phyloP scores from a whole-genome alignment of 257 asterid species.

The Anisodus tanguticus region DNA sequence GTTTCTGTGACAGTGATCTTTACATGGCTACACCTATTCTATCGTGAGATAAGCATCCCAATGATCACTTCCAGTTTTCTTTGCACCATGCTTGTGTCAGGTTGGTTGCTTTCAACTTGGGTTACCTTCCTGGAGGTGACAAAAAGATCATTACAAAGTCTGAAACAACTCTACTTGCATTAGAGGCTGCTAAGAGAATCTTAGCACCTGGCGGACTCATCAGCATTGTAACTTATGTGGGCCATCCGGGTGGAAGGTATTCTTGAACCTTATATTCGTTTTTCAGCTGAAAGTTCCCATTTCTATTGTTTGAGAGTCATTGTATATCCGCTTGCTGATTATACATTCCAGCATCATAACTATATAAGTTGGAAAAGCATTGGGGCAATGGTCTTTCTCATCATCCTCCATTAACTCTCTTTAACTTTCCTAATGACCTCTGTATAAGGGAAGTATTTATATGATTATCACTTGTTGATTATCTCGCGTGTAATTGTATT shows the following conservation, averaged over 20 bases:
- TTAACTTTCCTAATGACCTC: neutral
- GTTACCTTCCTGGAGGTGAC: constrained; percentile 93
- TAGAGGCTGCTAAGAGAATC: constrained; percentile 72
- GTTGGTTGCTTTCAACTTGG: constrained; percentile 94
- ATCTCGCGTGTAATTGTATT: neutral
- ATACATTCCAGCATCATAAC: neutral
- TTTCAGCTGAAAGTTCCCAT: constrained; percentile 1
- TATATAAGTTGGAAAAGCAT: neutral
- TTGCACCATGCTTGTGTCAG: constrained; percentile 39
- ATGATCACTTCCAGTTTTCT: neutral
- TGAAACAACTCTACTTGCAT: constrained; percentile 72
- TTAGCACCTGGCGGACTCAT: constrained; percentile 81
- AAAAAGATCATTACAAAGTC: constrained; percentile 67
- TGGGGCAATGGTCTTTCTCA: neutral
- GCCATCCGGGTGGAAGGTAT: constrained; percentile 88
- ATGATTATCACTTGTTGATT: neutral
- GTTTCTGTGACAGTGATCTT: constrained; percentile 20
- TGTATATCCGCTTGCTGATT: too few species aligned
- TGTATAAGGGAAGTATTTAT: neutral
- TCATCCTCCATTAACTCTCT: neutral
- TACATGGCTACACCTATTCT: neutral
- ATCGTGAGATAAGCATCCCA: neutral
- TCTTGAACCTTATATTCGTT: neutral
- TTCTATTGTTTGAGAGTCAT: constrained; percentile 1
- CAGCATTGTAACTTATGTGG: constrained; percentile 75